phyloP scores from a whole-genome alignment of 305 asterid species.

The Rubia peregrina region DNA sequence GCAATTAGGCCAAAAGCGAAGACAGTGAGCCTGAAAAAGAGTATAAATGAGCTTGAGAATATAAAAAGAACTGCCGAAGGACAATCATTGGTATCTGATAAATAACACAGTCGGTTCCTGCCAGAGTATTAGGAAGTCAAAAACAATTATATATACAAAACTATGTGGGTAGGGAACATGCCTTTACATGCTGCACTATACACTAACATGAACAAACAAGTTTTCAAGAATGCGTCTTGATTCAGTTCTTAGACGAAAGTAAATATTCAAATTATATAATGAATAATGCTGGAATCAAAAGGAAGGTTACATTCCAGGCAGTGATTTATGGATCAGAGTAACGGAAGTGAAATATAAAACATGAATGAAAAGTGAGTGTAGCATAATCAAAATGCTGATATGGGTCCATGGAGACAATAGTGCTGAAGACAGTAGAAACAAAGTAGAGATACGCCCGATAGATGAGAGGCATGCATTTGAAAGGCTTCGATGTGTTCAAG shows the following conservation, averaged over 20 bases:
- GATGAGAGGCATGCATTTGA: not conserved
- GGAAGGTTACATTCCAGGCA: not conserved
- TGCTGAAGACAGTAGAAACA: not conserved
- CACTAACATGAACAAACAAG: not conserved
- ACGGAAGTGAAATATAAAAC: not conserved
- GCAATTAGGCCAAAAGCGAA: slow-evolving; percentile 30
- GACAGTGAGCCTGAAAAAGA: slow-evolving; percentile 32
- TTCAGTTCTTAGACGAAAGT: not conserved
- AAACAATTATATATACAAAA: not conserved
- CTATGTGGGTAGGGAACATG: not conserved
- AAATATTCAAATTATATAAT: not conserved
- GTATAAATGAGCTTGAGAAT: slow-evolving; percentile 5
- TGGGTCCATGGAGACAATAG: not conserved
- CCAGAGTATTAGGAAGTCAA: not conserved
- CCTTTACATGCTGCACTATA: not conserved
- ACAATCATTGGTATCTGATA: not conserved
- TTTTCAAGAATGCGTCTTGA: not conserved
- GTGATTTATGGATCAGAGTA: too few species aligned
- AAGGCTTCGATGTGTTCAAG: not conserved
- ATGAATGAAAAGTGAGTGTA: not conserved
- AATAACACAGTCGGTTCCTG: not conserved
- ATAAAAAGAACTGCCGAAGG: slow-evolving; percentile 1
- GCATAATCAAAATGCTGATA: not conserved
- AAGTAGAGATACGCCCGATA: not conserved
- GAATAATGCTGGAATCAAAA: not conserved